Evolutionary conservation across 192 early-diverging fungal genomes (phyloP), one percentile per base, ranked within the genome.

Genomic region (Chytriomyces sp.): DNA sequence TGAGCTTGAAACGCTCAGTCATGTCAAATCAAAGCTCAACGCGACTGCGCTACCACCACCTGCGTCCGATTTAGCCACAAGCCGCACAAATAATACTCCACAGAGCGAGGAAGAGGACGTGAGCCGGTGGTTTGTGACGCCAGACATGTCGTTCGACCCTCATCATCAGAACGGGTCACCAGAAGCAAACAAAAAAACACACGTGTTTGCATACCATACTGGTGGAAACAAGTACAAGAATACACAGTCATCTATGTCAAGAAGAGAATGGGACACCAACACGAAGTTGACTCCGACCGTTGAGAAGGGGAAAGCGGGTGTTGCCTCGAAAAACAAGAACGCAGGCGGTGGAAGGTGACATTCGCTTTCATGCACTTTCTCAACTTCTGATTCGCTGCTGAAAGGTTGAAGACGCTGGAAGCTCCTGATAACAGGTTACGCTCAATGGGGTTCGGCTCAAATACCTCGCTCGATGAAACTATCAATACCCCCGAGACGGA

Each of bases 181-280:
- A 3, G 44, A 49, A 22, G 17, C 44, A 0, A n/a, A 22, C 2
- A 22, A 49, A 22, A 49, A n/a, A n/a, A n/a, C 44, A 49, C 14
- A 49, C 17, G 44, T 22, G 44, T 49, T 49, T 49, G 44, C 44
- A 22, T 49, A 49, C 22, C 44, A 49, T 14, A 14, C 22, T 49
- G 44, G 44, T n/a, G 32, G 40, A 5, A n/a, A 2, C 62, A 64
- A 64, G 40, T 64, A 19, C 10, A 34, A 26, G 32, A 14, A 31
- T 12, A 68, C 14, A n/a, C 63, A 32, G 28, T 25, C n/a, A 41
- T 49, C 63, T 17, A 32, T 14, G 30, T 34, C 55, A 28, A 6
- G 44, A n/a, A 52, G 39, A 14, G 65, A 68, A 55, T 68, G 65
- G 65, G 55, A 55, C 38, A 32, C 41, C 7, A 44, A 25, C 14